Conservation (phyloP, 2,329 filamentous ascomycete genomes). For the Macrophomina phaseolina region DNA sequence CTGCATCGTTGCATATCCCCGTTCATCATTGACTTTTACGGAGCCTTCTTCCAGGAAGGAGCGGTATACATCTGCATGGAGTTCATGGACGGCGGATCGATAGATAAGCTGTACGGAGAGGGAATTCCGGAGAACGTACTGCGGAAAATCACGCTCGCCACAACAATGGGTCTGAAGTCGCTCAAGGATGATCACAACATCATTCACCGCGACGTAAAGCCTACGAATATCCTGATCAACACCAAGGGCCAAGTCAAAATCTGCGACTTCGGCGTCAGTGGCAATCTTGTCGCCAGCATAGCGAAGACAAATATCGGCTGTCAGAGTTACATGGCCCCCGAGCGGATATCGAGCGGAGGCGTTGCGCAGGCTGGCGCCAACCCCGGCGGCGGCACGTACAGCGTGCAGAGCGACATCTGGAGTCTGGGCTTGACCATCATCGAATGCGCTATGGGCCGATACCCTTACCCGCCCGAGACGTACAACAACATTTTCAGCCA, state of each 20-base stretch:
- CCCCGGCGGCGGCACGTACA: constrained; percentile 83
- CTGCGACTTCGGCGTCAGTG: constrained; percentile 96
- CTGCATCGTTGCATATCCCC: constrained; percentile 93
- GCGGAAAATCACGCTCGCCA: constrained; percentile 87
- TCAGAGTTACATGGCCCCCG: constrained; percentile 98
- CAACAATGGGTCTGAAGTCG: constrained; percentile 87
- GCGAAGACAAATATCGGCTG: constrained; percentile 99
- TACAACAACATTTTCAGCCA: constrained; percentile 99
- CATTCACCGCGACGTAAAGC: constrained; percentile 97
- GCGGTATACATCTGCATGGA: constrained; percentile 99
- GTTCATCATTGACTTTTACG: constrained; percentile 98
- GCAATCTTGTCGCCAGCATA: constrained; percentile 95
- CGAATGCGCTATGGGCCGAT: constrained; percentile 91
- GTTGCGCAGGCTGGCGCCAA: constrained; percentile 73
- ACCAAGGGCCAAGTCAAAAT: constrained; percentile 92
- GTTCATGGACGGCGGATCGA: constrained; percentile 97
- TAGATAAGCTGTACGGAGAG: constrained; percentile 92
- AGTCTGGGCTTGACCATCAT: constrained; percentile 93
- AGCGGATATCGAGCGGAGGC: constrained; percentile 87
- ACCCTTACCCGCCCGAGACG: constrained; percentile 95
- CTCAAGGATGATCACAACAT: constrained; percentile 99
- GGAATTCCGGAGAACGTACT: constrained; percentile 89
- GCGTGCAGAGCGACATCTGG: constrained; percentile 98
- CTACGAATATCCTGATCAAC: constrained; percentile 97
- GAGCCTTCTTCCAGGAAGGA: constrained; percentile 97